Percentiles rank a stretch among this genome's conserved stretches.
phyloP scores from a whole-genome alignment of 192 early-diverging fungal genomes.

The Borealophlyctis nickersoniae region DNA sequence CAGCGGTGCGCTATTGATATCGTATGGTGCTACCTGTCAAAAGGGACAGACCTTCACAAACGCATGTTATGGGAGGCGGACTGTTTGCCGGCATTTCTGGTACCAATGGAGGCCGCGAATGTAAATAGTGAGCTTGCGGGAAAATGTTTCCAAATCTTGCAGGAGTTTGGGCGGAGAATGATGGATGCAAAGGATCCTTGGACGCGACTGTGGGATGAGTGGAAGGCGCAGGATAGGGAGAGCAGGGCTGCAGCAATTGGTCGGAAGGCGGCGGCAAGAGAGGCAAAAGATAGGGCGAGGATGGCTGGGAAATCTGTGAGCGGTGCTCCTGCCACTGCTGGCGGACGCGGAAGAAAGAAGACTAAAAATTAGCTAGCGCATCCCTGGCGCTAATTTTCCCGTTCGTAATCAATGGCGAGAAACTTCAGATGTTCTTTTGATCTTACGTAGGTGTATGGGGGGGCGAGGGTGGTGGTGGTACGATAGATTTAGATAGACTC shows the following conservation, averaged over 20 bases:
- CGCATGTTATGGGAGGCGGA: constrained; percentile 14
- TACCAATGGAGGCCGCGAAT: constrained; percentile 12
- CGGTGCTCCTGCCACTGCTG: too few relatives aligned
- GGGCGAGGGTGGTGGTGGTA: too few relatives aligned
- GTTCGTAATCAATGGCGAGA: too few relatives aligned
- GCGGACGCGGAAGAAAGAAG: too few relatives aligned
- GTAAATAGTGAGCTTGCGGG: constrained; percentile 6
- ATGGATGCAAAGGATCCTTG: constrained; percentile 10
- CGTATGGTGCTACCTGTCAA: neutral
- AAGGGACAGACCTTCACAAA: too few relatives aligned
- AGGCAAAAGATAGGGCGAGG: neutral
- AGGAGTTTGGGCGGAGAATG: constrained; percentile 1
- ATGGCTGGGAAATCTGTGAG: neutral
- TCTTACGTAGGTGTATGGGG: too few relatives aligned
- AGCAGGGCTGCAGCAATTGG: neutral
- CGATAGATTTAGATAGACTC: too few relatives aligned
- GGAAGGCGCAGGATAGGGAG: constrained; percentile 21
- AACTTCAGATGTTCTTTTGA: too few relatives aligned
- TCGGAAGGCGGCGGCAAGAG: neutral
- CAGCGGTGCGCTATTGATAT: constrained; percentile 23
- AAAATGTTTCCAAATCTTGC: constrained; percentile 5
- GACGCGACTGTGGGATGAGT: constrained; percentile 16
- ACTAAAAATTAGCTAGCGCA: too few relatives aligned
- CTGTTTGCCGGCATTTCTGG: constrained; percentile 18
- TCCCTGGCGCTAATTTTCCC: too few relatives aligned